phyloP scores from a whole-genome alignment of 1,139 yeast species.

The Hyphopichia fennica region DNA sequence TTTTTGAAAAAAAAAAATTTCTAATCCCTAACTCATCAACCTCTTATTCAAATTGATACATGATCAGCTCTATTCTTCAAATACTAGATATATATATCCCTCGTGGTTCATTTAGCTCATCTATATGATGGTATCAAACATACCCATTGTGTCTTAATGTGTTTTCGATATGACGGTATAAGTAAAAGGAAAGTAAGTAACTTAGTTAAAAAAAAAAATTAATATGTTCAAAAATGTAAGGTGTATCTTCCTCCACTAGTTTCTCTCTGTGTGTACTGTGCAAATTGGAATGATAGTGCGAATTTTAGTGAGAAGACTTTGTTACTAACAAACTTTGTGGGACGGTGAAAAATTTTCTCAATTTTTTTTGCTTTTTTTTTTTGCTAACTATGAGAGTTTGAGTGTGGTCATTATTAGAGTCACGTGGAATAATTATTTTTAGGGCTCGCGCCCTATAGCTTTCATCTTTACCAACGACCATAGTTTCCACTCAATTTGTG shows the following conservation, averaged over 20 bases:
- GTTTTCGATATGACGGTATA: constrained; percentile 2
- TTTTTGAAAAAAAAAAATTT: too few species aligned
- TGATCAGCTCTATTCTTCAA: too few species aligned
- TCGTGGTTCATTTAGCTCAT: not conserved
- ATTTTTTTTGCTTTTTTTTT: not conserved
- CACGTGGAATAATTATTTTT: not conserved
- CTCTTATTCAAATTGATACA: too few species aligned
- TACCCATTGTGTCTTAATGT: constrained; percentile 15
- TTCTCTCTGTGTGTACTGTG: not conserved
- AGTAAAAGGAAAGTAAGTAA: not conserved
- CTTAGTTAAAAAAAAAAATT: constrained; percentile 1
- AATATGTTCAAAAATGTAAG: not conserved
- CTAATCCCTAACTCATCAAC: too few species aligned
- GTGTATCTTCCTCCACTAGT: not conserved
- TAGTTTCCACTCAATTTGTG: too few species aligned
- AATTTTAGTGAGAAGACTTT: not conserved
- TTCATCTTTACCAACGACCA: too few species aligned
- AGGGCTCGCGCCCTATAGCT: not conserved
- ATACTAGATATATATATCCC: too few species aligned
- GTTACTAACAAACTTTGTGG: too few species aligned
- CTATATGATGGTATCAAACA: constrained; percentile 5
- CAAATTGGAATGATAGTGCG: not conserved
- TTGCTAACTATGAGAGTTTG: too few species aligned
- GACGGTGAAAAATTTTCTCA: not conserved
- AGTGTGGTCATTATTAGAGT: not conserved